A percentile compares a stretch with the other conserved stretches of the same genome.
phyloP scores from a whole-genome alignment of 768 basidiomycete genomes.

The Suillus clintonianus region DNA sequence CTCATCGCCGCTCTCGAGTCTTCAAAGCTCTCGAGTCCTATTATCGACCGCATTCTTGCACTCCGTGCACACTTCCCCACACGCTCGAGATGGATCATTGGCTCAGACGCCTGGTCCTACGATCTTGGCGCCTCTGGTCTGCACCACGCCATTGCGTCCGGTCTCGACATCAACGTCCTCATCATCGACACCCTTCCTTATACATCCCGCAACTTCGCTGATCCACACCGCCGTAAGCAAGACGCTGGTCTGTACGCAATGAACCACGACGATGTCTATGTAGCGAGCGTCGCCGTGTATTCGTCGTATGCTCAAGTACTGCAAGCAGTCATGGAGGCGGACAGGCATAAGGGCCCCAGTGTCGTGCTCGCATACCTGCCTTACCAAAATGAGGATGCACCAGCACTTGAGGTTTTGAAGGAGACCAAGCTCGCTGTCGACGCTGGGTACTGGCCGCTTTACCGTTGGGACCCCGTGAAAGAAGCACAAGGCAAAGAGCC shows the following conservation, averaged over 20 bases:
- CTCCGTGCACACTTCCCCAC: slow-evolving; percentile 64
- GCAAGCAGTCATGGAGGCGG: slow-evolving; percentile 89
- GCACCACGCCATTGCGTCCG: slow-evolving; percentile 91
- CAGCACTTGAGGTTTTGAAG: slow-evolving; percentile 90
- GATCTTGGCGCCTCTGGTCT: slow-evolving; percentile 95
- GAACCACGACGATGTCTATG: slow-evolving; percentile 97
- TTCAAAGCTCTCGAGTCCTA: slow-evolving; percentile 38
- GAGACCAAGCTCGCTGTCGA: slow-evolving; percentile 98
- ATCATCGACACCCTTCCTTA: slow-evolving; percentile 93
- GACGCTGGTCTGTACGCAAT: slow-evolving; percentile 98
- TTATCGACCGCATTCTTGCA: slow-evolving; percentile 58
- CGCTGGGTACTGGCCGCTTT: slow-evolving; percentile 96
- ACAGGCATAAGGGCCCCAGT: slow-evolving; percentile 85
- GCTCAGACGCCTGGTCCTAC: slow-evolving; percentile 97
- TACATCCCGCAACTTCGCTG: slow-evolving; percentile 67
- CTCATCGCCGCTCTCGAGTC: slow-evolving; percentile 54
- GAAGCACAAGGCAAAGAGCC: slow-evolving; percentile 76
- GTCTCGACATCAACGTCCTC: slow-evolving; percentile 91
- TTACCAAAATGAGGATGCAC: slow-evolving; percentile 71
- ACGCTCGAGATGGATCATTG: slow-evolving; percentile 92
- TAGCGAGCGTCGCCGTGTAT: slow-evolving; percentile 93
- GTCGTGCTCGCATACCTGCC: slow-evolving; percentile 95
- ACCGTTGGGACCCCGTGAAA: slow-evolving; percentile 94
- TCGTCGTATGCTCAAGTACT: slow-evolving; percentile 94
- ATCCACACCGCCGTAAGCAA: slow-evolving; percentile 83